These are phyloP conservation scores for Styphnolobium japonicum DNA, from an alignment of 306 rosid species.

Conservation along the genomic window DNA sequence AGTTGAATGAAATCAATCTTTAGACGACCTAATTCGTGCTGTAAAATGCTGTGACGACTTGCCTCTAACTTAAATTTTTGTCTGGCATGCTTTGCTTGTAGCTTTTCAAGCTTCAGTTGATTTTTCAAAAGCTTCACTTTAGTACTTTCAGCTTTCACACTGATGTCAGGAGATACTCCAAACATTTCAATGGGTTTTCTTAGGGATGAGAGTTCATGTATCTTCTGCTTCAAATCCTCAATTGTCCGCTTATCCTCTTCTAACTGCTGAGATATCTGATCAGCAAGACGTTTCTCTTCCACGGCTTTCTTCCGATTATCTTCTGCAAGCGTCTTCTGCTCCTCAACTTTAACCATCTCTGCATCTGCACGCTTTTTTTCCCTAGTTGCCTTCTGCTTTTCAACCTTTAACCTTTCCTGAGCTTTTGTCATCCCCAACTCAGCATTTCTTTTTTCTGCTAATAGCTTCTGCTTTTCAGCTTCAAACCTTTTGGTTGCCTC, in stretches of 20 bases:
- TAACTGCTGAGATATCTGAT: conserved; percentile 54
- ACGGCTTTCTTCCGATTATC: conserved; percentile 52
- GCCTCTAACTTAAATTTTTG: conserved; percentile 61
- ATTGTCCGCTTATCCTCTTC: conserved; percentile 46
- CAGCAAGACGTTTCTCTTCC: conserved; percentile 56
- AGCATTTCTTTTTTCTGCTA: conserved; percentile 52
- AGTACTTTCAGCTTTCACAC: conserved; percentile 33
- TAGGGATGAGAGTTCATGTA: conserved; percentile 39
- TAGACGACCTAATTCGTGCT: conserved; percentile 53
- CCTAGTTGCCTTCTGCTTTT: conserved; percentile 39
- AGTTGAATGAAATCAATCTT: conserved; percentile 58
- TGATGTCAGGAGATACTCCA: conserved; percentile 26
- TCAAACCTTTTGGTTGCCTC: conserved; percentile 52
- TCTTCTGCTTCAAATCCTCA: conserved; percentile 51
- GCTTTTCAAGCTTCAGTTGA: conserved; percentile 62
- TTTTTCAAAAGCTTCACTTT: conserved; percentile 59
- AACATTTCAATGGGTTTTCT: conserved; percentile 42
- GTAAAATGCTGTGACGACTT: conserved; percentile 39
- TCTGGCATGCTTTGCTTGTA: conserved; percentile 49
- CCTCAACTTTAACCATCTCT: conserved; percentile 41
- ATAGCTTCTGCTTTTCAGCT: conserved; percentile 47
- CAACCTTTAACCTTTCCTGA: conserved; percentile 48
- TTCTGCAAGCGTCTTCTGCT: conserved; percentile 52
- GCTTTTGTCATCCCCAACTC: conserved; percentile 52
- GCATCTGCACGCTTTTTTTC: conserved; percentile 48